A percentile compares a stretch with the other conserved stretches of the same genome.
phyloP scores from a whole-genome alignment of 129 eudicot species.

The Tanacetum coccineum region DNA sequence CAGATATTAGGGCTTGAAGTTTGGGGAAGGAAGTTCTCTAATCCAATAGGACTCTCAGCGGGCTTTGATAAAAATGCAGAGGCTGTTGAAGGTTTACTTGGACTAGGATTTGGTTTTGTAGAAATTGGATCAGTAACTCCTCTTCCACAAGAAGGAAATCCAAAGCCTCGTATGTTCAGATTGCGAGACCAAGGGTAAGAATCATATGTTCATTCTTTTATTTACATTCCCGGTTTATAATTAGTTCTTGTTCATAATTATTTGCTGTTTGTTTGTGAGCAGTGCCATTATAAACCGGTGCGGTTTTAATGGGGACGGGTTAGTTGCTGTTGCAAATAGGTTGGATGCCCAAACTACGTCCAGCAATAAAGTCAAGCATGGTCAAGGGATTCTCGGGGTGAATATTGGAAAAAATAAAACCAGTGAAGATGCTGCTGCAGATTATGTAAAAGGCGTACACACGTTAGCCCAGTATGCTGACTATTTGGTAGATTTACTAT shows the following conservation, averaged over 20 bases:
- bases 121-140: constrained; percentile 98
- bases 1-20: constrained; percentile 72
- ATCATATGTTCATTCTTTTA: constrained; percentile 7
- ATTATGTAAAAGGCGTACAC: constrained; percentile 95
- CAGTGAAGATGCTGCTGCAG: constrained; percentile 94
- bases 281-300: constrained; percentile 94
- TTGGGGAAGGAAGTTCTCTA: constrained; percentile 95
- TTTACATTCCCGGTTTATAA: constrained; percentile 5
- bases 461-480: constrained; percentile 98
- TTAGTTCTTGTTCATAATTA: constrained; percentile 7
- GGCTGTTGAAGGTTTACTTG: constrained; percentile 96
- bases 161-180: constrained; percentile 96
- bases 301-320: constrained; percentile 97
- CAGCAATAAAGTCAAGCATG: constrained; percentile 58
- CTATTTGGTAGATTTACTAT: constrained; percentile 67
- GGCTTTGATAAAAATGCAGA: constrained; percentile 99
- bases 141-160: constrained; percentile 93
- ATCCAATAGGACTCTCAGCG: constrained; percentile 95
- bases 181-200: constrained; percentile 73
- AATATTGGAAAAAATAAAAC: constrained; percentile 94
- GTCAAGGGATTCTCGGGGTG: constrained; percentile 93
- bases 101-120: constrained; percentile 90
- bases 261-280: constrained; percentile 28
- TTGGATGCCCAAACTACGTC: constrained; percentile 49
- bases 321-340: constrained; percentile 82